Percentiles rank a stretch among this genome's conserved stretches.
Evolutionary conservation across 2,329 filamentous ascomycete genomes (phyloP).

Genomic region (Phialophora macrospora): DNA sequence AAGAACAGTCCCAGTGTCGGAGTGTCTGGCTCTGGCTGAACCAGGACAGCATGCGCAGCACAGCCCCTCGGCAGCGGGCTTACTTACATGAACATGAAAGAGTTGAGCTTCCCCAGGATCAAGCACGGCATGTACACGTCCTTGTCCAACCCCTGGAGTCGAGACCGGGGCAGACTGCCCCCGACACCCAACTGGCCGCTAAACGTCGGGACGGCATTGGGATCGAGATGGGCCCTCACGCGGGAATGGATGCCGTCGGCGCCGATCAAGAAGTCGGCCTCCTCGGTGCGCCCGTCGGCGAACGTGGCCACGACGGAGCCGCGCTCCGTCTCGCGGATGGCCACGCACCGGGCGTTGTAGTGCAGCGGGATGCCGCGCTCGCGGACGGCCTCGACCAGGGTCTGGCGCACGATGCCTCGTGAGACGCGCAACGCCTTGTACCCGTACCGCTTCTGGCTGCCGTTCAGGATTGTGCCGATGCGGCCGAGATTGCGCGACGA

Average conservation of each 20-base stretch:
- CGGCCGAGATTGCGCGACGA: slow-evolving; percentile 43
- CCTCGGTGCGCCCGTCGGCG: slow-evolving; percentile 25
- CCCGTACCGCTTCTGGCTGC: slow-evolving; percentile 45
- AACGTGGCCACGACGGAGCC: slow-evolving; percentile 25
- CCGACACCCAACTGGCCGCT: slow-evolving; percentile 36
- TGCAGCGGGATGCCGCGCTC: slow-evolving; percentile 29
- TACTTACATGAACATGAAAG: slow-evolving; percentile 23
- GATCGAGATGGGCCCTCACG: slow-evolving; percentile 28
- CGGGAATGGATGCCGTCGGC: slow-evolving; percentile 41
- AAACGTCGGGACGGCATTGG: slow-evolving; percentile 28
- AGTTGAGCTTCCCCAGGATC: slow-evolving; percentile 33
- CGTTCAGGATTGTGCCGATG: slow-evolving; percentile 30
- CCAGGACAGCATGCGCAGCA: too few relatives aligned
- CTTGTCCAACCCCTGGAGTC: slow-evolving; percentile 7
- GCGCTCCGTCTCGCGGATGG: slow-evolving; percentile 24
- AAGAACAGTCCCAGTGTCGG: not conserved
- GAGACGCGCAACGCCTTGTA: slow-evolving; percentile 35
- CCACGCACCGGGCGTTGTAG: slow-evolving; percentile 27
- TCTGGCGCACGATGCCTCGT: slow-evolving; percentile 29
- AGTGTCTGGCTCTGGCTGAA: not conserved
- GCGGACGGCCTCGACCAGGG: slow-evolving; percentile 20
- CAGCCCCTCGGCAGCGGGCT: not conserved
- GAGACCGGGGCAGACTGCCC: slow-evolving; percentile 17
- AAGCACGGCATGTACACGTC: slow-evolving; percentile 32
- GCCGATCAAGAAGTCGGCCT: slow-evolving; percentile 40